Conservation (phyloP, 2,329 filamentous ascomycete species). For the Rhynchosporium secalis region DNA sequence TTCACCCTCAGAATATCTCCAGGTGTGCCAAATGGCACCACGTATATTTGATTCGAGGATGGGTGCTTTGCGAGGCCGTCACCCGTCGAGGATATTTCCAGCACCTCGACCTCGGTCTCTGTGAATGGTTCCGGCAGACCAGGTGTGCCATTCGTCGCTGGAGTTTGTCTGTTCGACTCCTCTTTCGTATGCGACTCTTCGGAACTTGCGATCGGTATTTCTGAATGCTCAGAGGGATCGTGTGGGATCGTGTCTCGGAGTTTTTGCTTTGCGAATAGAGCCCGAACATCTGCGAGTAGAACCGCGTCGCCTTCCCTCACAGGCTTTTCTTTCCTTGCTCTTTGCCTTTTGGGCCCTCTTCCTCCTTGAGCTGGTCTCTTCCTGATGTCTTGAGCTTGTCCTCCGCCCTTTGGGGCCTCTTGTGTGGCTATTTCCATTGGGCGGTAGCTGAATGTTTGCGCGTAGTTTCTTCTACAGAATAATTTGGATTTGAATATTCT, state of each 20-base stretch:
- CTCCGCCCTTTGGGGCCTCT: not conserved
- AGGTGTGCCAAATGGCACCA: constrained; percentile 84
- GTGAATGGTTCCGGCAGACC: constrained; percentile 65
- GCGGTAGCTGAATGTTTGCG: constrained; percentile 18
- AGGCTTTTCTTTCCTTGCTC: constrained; percentile 56
- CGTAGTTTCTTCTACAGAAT: not conserved
- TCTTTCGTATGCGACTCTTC: constrained; percentile 26
- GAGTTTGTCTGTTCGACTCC: constrained; percentile 28
- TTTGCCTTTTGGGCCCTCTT: constrained; percentile 47
- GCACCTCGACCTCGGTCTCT: constrained; percentile 80
- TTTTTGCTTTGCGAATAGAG: constrained; percentile 46
- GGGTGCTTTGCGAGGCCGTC: constrained; percentile 80
- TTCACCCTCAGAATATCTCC: constrained; percentile 80
- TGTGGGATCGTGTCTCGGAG: constrained; percentile 33
- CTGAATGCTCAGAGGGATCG: constrained; percentile 1
- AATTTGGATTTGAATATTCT: not conserved
- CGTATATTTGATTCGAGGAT: constrained; percentile 68
- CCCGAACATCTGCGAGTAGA: constrained; percentile 61
- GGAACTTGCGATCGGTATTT: constrained; percentile 36
- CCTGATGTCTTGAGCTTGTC: constrained; percentile 24
- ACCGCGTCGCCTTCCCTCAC: constrained; percentile 67
- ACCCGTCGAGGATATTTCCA: constrained; percentile 84
- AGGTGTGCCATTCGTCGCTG: constrained; percentile 30
- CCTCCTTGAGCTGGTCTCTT: constrained; percentile 39
- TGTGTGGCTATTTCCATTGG: constrained; percentile 20